Evolutionary conservation across 257 asterid genomes (phyloP).

Genomic region (Sherardia arvensis): DNA sequence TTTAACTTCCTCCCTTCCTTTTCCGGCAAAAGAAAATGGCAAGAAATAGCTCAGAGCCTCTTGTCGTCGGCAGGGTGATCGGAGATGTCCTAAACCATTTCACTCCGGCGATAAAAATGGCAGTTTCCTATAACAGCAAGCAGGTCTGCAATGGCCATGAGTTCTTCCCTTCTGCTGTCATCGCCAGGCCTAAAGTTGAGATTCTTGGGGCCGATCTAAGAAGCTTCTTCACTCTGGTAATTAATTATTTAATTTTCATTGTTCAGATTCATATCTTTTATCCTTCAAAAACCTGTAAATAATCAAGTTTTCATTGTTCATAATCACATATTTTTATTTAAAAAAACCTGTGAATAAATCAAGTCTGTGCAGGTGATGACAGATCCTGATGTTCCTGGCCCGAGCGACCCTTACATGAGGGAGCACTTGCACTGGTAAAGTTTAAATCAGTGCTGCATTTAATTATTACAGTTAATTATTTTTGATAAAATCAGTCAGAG

Average conservation of each 20-base stretch:
- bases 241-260: no score
- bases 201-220: conserved; percentile 58
- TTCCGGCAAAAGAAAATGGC: no score
- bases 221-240: conserved; percentile 65
- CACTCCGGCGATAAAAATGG: conserved; percentile 34
- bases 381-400: conserved; percentile 92
- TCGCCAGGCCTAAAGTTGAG: conserved; percentile 45
- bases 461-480: no score
- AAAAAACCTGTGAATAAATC: no score
- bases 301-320: no score
- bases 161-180: conserved; percentile 55
- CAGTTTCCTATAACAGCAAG: conserved; percentile 33
- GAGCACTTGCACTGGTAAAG: conserved; percentile 83
- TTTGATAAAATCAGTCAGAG: no score
- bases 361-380: conserved; percentile 53
- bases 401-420: conserved; percentile 75
- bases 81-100: conserved; percentile 71
- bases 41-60: conserved; percentile 40
- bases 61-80: conserved; percentile 63
- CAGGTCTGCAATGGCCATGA: conserved; percentile 69
- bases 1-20: no score
- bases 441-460: no score
- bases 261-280: no score
- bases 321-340: no score
- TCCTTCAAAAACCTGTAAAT: no score